Percentiles rank a stretch among this genome's conserved stretches.
phyloP scores from a whole-genome alignment of 441 rosid species.

The Breynia disticha region DNA sequence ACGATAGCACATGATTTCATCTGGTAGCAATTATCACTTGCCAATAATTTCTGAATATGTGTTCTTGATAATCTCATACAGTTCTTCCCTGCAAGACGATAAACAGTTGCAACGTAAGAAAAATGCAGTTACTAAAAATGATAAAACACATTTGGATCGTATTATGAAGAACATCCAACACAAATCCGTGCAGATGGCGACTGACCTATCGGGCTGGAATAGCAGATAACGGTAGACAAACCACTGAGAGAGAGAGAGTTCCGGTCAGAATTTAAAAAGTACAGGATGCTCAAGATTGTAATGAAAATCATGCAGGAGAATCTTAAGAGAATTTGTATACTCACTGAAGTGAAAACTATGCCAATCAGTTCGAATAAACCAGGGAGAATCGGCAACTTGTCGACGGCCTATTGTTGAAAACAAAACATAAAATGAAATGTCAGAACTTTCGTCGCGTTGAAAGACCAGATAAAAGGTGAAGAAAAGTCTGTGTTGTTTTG shows the following conservation, averaged over 20 bases:
- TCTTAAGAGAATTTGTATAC: constrained; percentile 13
- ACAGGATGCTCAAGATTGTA: not conserved
- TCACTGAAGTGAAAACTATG: constrained; percentile 59
- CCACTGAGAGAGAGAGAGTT: constrained; percentile 48
- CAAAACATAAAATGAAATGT: constrained; percentile 1
- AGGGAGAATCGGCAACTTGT: constrained; percentile 68
- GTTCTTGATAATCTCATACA: constrained; percentile 48
- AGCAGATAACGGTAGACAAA: constrained; percentile 77
- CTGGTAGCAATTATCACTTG: constrained; percentile 24
- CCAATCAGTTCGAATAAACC: constrained; percentile 59
- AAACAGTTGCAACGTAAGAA: not conserved
- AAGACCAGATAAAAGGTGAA: not conserved
- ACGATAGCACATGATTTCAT: not conserved
- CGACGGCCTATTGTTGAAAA: constrained; percentile 41
- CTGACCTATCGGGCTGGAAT: constrained; percentile 84
- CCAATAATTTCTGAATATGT: constrained; percentile 53
- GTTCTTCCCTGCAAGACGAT: constrained; percentile 50
- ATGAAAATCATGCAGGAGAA: not conserved
- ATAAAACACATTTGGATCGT: not conserved
- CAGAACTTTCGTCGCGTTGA: not conserved
- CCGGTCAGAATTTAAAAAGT: constrained; percentile 9
- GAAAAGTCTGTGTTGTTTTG: not conserved
- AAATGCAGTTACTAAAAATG: not conserved
- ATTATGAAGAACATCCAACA: not conserved
- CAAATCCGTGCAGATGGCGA: not conserved